These are phyloP conservation scores for Eragrostis curvula DNA, from an alignment of 176 grass and related monocot species.

Conservation along the genomic window DNA sequence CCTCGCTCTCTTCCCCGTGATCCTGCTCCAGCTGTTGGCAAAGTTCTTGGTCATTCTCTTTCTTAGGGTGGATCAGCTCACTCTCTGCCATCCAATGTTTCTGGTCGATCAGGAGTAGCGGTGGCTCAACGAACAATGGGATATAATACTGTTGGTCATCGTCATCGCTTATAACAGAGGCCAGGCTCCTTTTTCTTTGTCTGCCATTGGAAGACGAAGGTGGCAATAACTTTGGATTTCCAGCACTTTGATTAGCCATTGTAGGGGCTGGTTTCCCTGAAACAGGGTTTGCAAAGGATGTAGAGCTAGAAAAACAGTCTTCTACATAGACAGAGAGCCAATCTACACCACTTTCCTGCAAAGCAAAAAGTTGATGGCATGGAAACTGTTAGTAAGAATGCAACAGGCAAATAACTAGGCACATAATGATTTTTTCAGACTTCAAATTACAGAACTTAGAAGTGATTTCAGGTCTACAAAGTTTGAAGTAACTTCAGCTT, in stretches of 20 bases:
- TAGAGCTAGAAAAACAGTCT: constrained; percentile 67
- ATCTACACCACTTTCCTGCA: constrained; percentile 79
- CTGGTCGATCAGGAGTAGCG: constrained; percentile 61
- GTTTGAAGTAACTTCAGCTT: not conserved
- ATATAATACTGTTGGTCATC: constrained; percentile 35
- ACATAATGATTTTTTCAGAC: not conserved
- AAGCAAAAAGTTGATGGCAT: constrained; percentile 35
- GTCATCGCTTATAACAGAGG: constrained; percentile 37
- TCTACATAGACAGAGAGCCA: constrained; percentile 91
- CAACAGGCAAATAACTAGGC: not conserved
- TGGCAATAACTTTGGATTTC: constrained; percentile 30
- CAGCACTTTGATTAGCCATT: constrained; percentile 27
- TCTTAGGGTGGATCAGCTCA: constrained; percentile 82
- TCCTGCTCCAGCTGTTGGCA: constrained; percentile 34
- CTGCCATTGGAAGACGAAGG: constrained; percentile 30
- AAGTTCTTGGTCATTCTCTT: constrained; percentile 54
- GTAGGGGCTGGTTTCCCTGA: constrained; percentile 28
- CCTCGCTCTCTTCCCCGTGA: constrained; percentile 30
- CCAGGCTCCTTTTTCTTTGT: constrained; percentile 56
- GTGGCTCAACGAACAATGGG: constrained; percentile 50
- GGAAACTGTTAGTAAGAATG: constrained; percentile 31
- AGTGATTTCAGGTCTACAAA: not conserved
- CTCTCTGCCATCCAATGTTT: constrained; percentile 93
- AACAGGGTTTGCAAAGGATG: constrained; percentile 41
- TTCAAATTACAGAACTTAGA: not conserved